Evolutionary conservation across 306 rosid genomes (phyloP).

Genomic region (Betula pendula): DNA sequence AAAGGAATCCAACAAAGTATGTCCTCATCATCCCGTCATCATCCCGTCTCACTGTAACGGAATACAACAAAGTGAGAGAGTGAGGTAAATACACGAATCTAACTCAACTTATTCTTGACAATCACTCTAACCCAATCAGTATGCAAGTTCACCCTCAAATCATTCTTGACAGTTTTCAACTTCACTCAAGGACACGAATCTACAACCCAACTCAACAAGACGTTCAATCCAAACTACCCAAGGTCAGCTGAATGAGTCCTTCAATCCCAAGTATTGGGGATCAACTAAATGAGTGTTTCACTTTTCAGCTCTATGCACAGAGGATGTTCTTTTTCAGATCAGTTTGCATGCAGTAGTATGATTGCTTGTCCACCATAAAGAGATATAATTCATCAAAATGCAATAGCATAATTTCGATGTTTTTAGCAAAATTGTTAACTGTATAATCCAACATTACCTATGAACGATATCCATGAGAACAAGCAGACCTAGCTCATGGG

Average conservation of each 20-base stretch:
- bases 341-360: background rate
- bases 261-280: background rate
- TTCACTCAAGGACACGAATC: background rate
- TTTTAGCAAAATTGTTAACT: background rate
- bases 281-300: background rate
- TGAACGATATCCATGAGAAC: slow-evolving; percentile 99
- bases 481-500: slow-evolving; percentile 91
- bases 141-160: background rate
- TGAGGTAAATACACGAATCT: no score
- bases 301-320: background rate
- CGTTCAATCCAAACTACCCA: background rate
- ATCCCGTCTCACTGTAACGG: no score
- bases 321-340: background rate
- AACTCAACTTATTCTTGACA: no score
- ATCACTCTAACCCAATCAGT: background rate
- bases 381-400: background rate
- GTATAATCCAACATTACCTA: slow-evolving; percentile 50
- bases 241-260: background rate
- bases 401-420: background rate
- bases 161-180: background rate
- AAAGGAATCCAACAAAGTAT: no score
- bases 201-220: slow-evolving; percentile 3
- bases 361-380: background rate
- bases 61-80: no score
- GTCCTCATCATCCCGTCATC: no score